Evolutionary conservation across 2,329 filamentous ascomycete genomes (phyloP).

Genomic region (Peltaster fructicola): DNA sequence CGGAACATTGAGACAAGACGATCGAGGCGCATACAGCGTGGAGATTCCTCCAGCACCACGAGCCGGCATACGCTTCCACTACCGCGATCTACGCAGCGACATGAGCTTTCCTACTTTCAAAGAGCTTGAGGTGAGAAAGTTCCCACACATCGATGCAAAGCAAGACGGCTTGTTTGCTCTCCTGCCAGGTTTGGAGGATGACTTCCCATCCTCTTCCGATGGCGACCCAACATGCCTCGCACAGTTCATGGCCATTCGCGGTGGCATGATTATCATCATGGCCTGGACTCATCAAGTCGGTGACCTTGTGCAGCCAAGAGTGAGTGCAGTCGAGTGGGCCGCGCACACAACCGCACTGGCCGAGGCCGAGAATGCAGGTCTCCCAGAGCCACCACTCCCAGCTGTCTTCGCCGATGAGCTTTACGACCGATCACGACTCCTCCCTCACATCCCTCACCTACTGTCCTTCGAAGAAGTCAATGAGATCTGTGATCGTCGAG

Average conservation of each 20-base stretch:
- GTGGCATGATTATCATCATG: constrained; percentile 2
- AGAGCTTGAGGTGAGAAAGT: constrained; percentile 2
- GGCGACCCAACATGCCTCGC: constrained; percentile 2
- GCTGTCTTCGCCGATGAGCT: neutral
- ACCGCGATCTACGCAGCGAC: constrained; percentile 3
- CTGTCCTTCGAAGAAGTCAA: neutral
- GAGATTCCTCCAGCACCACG: constrained; percentile 3
- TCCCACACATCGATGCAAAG: constrained; percentile 3
- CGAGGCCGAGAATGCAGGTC: neutral
- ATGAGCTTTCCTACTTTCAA: constrained; percentile 3
- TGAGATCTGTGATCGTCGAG: no score
- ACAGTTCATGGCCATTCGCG: constrained; percentile 3
- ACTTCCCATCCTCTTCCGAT: constrained; percentile 1
- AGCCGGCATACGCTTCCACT: constrained; percentile 4
- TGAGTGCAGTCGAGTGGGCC: constrained; percentile 2
- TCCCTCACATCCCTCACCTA: neutral
- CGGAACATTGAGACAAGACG: constrained; percentile 3
- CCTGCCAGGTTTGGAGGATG: constrained; percentile 1
- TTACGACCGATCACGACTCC: constrained; percentile 1
- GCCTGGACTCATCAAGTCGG: constrained; percentile 3
- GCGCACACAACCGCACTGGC: constrained; percentile 1
- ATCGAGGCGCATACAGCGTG: constrained; percentile 3
- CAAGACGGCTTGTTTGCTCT: constrained; percentile 2
- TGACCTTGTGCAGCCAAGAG: constrained; percentile 2
- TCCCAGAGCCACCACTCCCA: neutral